A percentile compares a stretch with the other conserved stretches of the same genome.
These are phyloP conservation scores for Ligustrum vulgare DNA, from an alignment of 257 asterid species.

Conservation along the genomic window DNA sequence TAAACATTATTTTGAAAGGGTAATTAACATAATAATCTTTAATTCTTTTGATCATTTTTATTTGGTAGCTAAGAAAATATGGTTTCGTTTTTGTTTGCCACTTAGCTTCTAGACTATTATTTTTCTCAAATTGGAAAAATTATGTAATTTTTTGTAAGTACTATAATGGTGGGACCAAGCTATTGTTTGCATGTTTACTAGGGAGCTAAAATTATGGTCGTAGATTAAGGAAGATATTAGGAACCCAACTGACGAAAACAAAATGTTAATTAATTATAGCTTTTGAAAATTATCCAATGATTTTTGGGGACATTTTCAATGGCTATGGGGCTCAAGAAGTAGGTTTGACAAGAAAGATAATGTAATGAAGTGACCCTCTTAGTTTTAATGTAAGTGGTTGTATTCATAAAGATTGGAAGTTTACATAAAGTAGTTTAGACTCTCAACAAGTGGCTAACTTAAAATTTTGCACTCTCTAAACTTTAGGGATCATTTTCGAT, in stretches of 20 bases:
- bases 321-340: constrained; percentile 39
- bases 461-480: not conserved
- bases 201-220: constrained; percentile 27
- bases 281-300: constrained; percentile 29
- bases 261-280: constrained; percentile 29
- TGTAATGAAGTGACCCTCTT: constrained; percentile 38
- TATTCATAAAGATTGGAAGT: not conserved
- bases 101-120: constrained; percentile 1
- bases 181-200: constrained; percentile 22
- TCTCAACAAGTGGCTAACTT: constrained; percentile 13
- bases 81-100: not conserved
- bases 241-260: constrained; percentile 26
- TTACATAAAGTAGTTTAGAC: constrained; percentile 31
- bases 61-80: not conserved
- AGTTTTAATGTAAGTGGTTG: constrained; percentile 8
- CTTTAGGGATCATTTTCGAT: not conserved
- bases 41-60: not conserved
- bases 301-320: constrained; percentile 20
- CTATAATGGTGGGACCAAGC: constrained; percentile 31
- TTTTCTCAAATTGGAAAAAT: not conserved
- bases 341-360: constrained; percentile 33
- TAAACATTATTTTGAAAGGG: not conserved
- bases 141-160: constrained; percentile 26
- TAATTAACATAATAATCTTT: not conserved
- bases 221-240: constrained; percentile 26